Evolutionary conservation across 2,329 filamentous ascomycete genomes (phyloP), one percentile per base, ranked within the genome.

Genomic region (Aureobasidium leucospermi): DNA sequence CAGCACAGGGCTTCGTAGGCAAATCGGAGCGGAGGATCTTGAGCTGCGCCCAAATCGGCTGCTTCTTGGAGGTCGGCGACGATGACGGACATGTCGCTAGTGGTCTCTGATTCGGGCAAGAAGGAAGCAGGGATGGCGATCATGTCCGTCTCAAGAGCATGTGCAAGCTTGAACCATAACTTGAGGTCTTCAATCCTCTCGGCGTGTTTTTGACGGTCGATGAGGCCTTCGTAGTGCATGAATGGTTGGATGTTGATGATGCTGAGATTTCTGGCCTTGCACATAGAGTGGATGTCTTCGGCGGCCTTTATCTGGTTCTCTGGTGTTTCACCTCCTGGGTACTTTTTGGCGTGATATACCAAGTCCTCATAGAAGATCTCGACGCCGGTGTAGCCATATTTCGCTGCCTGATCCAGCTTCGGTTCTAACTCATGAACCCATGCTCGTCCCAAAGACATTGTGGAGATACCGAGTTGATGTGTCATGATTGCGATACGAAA

Each of bases 341-440:
- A 69, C 1, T 77, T 71, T 38, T 71, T 65, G 64, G 86, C 83
- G 11, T 87, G 68, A 65, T 85, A 83, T 61, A 83, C 75, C 4
- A 93, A 79, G 70, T 93, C 89, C 69, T 93, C 87, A 69, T 86
- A 84, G 75, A 89, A 90, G 15, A 90, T 78, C 70, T 93, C 89
- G 63, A 93, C 82, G 57, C 86, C 87, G 60, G 80, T 71, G 68
- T 90, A 84, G 28, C 85, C 85, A 65, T 87, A 79, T 59, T 78
- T 76, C 6, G 81, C 76, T 9, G 88, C 88, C 75, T 85, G 81
- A 68, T 85, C 79, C 49, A 93, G 80, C 69, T 91, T 93, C 68
- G 81, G 74, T 1, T 78, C 72, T 19, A 93, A 77, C 28, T 78
- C 76, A 71, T 93, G 89, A 63, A 86, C 83, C 68, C 86, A 86